Conservation (phyloP, 352 stramenopile species). For the Pythium grandisporangium region DNA sequence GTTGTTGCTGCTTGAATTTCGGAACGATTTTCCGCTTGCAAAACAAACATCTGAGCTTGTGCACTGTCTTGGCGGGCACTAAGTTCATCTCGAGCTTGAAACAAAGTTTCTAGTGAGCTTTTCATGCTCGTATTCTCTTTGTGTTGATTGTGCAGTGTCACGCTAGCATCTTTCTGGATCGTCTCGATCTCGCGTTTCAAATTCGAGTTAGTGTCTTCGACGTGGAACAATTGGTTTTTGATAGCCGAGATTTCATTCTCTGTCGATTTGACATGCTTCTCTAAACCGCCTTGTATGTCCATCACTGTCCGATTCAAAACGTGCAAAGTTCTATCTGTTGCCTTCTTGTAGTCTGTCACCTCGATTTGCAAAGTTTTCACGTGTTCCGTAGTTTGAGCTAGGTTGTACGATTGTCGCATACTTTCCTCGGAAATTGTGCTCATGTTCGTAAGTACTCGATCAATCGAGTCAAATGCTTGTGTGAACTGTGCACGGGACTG, state of each 20-base stretch:
- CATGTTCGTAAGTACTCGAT: conserved; percentile 50
- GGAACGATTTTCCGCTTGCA: conserved; percentile 62
- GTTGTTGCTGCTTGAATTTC: conserved; percentile 59
- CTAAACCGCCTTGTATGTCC: conserved; percentile 29
- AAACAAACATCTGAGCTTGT: conserved; percentile 51
- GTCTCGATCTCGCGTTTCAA: conserved; percentile 50
- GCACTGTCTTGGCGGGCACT: conserved; percentile 38
- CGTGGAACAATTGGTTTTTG: conserved; percentile 72
- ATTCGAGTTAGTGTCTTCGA: conserved; percentile 54
- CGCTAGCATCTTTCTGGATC: conserved; percentile 43
- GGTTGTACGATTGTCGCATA: conserved; percentile 54
- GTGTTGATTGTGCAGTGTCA: conserved; percentile 41
- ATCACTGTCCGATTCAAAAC: conserved; percentile 29
- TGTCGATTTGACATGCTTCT: conserved; percentile 34
- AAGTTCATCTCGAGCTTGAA: conserved; percentile 41
- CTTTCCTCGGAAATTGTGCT: conserved; percentile 67
- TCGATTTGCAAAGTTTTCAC: conserved; percentile 34
- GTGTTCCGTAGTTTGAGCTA: conserved; percentile 44
- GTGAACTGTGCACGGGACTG: conserved; percentile 50
- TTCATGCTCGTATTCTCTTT: conserved; percentile 44
- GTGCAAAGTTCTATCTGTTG: conserved; percentile 24
- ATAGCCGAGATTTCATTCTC: conserved; percentile 54
- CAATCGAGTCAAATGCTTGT: conserved; percentile 57
- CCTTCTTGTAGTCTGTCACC: conserved; percentile 32
- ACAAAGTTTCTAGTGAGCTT: conserved; percentile 24